A percentile compares a stretch with the other conserved stretches of the same genome.
These are phyloP conservation scores for Boletus rex-veris DNA, from an alignment of 768 basidiomycete genomes.

Conservation along the genomic window DNA sequence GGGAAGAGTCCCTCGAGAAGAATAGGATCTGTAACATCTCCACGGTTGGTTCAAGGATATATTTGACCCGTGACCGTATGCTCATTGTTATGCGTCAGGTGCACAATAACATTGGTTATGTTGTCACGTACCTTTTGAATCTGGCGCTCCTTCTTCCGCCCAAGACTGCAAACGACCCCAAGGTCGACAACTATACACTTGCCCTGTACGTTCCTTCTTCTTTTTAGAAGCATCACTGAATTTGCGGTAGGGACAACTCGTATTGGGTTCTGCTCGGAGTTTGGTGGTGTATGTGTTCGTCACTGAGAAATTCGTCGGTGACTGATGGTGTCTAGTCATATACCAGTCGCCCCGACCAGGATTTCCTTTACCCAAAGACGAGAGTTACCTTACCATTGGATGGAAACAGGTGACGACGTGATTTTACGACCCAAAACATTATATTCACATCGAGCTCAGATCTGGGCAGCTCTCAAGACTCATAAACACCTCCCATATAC, in stretches of 20 bases:
- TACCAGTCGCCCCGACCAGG: slow-evolving; percentile 85
- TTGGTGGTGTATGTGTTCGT: slow-evolving; percentile 73
- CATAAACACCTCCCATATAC: slow-evolving; percentile 79
- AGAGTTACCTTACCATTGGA: slow-evolving; percentile 75
- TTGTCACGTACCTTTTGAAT: slow-evolving; percentile 61
- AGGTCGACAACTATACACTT: slow-evolving; percentile 71
- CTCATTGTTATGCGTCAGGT: slow-evolving; percentile 37
- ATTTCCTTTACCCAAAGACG: slow-evolving; percentile 71
- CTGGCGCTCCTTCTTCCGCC: slow-evolving; percentile 65
- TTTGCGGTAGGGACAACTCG: slow-evolving; percentile 49
- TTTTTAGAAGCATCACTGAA: background rate
- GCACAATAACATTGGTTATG: slow-evolving; percentile 76
- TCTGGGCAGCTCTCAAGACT: slow-evolving; percentile 68
- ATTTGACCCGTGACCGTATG: background rate
- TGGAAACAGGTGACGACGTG: slow-evolving; percentile 67
- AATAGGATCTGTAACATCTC: slow-evolving; percentile 83
- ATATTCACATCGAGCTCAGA: slow-evolving; percentile 39
- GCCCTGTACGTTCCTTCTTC: slow-evolving; percentile 47
- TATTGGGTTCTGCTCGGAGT: slow-evolving; percentile 80
- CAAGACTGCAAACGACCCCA: slow-evolving; percentile 42
- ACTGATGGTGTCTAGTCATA: slow-evolving; percentile 47
- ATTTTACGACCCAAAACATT: background rate
- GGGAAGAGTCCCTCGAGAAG: slow-evolving; percentile 77
- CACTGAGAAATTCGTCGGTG: background rate
- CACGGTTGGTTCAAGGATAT: slow-evolving; percentile 46